phyloP scores from a whole-genome alignment of 176 grass and related monocot genomes.

The Cenchrus fungigraminus region DNA sequence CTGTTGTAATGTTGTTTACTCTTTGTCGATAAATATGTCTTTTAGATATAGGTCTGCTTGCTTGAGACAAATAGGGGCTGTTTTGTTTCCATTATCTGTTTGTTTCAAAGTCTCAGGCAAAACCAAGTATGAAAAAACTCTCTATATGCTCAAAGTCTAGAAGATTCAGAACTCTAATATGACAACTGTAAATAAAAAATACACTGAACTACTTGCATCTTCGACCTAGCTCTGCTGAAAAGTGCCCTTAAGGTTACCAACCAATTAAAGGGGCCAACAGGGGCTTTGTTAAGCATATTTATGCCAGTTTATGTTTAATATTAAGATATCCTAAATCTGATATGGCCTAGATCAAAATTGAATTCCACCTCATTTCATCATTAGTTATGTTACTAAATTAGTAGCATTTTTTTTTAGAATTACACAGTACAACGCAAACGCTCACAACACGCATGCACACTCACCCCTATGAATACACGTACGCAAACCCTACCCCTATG shows the following conservation, averaged over 20 bases:
- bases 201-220: background rate
- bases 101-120: background rate
- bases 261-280: background rate
- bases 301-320: constrained; percentile 6
- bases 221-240: background rate
- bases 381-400: constrained; percentile 15
- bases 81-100: constrained; percentile 5
- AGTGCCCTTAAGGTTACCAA: background rate
- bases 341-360: background rate
- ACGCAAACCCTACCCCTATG: too few relatives aligned
- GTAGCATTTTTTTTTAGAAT: too few relatives aligned
- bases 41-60: background rate
- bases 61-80: background rate
- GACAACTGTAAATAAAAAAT: background rate
- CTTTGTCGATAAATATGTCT: background rate
- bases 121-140: background rate
- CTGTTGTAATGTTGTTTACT: background rate
- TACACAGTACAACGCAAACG: too few relatives aligned
- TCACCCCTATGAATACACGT: too few relatives aligned
- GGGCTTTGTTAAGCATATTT: background rate
- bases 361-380: constrained; percentile 6
- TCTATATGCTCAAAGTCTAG: background rate
- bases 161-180: background rate
- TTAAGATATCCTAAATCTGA: constrained; percentile 3
- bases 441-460: too few relatives aligned